Base-by-base conservation (phyloP, 139 green algal genomes). In the Volvox reticuliferus region DNA sequence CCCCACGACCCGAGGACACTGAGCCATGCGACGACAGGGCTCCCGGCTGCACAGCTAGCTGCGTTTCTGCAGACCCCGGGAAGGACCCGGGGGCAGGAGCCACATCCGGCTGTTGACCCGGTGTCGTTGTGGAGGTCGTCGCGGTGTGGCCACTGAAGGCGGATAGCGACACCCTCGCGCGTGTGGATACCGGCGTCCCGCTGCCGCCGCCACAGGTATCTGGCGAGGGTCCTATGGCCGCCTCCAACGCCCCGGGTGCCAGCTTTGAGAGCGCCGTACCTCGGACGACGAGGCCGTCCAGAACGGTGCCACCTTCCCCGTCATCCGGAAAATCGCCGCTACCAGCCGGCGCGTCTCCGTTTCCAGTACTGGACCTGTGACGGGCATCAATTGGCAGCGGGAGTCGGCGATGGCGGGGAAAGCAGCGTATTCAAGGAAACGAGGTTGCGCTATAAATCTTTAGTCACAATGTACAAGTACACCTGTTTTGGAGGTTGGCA, bases 201-300 rank as follows among this genome's bases (percentile, higher is more conserved):
- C 50, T 35, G 81, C n/a, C 83, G 24, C 65, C 36, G 35, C 24
- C 67, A 20, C 35, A n/a, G 13, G 2, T 37, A 26, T 71, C 69
- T 13, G 84, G 84, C 37, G 84, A 84, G 5, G 86, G 32, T 18
- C 87, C 87, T 1, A 91, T 78, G 26, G 87, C 87, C 9, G 87
- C 87, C 76, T 86, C 76, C 13, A 30, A 63, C 13, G 87, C 87
- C 61, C 67, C 61, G 1, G 87, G 87, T 0, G 76, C 37, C 14
- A 91, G 62, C 62, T 91, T 91, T 18, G 61, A 69, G 2, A 91
- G 62, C 0, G 76, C 32, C 13, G 87, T 91, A 24, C 87, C 87
- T 0, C 30, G 71, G 28, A 90, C 86, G 26, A 77, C 35, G 1
- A 90, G 86, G 20, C 86, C 86, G 12, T 90, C 86, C 86, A 83